These are phyloP conservation scores for Trametes versicolor DNA, from an alignment of 1,284 basidiomycete genomes.

Conservation along the genomic window DNA sequence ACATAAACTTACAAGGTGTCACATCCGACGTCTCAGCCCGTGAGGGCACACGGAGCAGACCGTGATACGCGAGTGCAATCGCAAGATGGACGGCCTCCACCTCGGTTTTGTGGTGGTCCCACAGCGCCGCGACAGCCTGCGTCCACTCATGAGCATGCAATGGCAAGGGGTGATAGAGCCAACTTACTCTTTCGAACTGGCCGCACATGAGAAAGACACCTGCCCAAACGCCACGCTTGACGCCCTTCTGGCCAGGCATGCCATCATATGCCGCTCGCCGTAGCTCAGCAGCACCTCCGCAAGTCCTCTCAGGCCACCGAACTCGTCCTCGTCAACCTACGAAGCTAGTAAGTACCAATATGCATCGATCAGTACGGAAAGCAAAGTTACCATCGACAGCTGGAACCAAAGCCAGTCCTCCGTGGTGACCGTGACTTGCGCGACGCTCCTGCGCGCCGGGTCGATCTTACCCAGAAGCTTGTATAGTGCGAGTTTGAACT, in stretches of 20 bases:
- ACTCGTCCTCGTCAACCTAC: slow-evolving; percentile 80
- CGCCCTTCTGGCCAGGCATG: slow-evolving; percentile 63
- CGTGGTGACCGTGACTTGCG: slow-evolving; percentile 89
- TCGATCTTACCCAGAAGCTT: slow-evolving; percentile 96
- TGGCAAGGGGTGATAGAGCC: neutral
- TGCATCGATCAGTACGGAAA: no score
- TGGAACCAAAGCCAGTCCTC: slow-evolving; percentile 99
- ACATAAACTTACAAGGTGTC: slow-evolving; percentile 72
- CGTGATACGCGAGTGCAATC: slow-evolving; percentile 93
- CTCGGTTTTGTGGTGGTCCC: slow-evolving; percentile 89
- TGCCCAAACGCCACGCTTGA: slow-evolving; percentile 83
- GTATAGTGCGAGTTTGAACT: slow-evolving; percentile 96
- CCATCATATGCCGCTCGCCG: slow-evolving; percentile 91
- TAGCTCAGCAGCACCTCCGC: slow-evolving; percentile 87
- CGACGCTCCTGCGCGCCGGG: slow-evolving; percentile 81
- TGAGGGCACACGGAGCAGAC: slow-evolving; percentile 86
- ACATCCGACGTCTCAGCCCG: slow-evolving; percentile 83
- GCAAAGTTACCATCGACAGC: slow-evolving; percentile 75
- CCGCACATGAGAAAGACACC: slow-evolving; percentile 92
- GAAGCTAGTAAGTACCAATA: neutral
- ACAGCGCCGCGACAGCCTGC: slow-evolving; percentile 89
- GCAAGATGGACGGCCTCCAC: slow-evolving; percentile 96
- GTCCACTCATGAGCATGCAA: slow-evolving; percentile 4
- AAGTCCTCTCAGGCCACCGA: slow-evolving; percentile 84
- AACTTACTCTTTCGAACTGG: slow-evolving; percentile 89